Evolutionary conservation across 192 early-diverging fungal species (phyloP).

Genomic region (Fimicolochytrium jonesii): DNA sequence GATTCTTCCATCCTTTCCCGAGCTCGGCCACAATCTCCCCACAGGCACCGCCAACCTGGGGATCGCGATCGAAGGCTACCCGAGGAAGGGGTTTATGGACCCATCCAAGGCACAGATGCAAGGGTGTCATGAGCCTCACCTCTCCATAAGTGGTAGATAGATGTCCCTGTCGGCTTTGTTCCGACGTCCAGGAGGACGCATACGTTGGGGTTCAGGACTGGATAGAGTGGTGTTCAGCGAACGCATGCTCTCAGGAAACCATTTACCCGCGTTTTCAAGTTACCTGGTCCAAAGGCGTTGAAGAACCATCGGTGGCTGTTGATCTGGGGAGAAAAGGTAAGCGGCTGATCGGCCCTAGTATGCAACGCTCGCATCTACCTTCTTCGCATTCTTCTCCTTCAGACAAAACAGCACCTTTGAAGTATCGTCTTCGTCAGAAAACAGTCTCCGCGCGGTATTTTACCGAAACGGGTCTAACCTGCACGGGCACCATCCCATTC

Average conservation of each 20-base stretch:
- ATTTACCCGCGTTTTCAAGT: no score
- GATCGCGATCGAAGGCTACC: conserved; percentile 66
- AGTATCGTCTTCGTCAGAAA: no score
- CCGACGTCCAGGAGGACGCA: conserved; percentile 64
- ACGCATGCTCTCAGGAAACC: no score
- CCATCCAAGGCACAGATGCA: neutral
- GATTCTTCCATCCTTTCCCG: conserved; percentile 52
- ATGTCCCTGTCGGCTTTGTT: conserved; percentile 61
- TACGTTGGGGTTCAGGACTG: conserved; percentile 44
- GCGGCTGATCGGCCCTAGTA: no score
- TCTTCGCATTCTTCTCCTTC: conserved; percentile 90
- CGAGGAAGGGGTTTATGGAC: neutral
- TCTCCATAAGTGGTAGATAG: conserved; percentile 69
- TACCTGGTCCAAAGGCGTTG: conserved; percentile 49
- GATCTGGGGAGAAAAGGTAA: no score
- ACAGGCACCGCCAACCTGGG: conserved; percentile 71
- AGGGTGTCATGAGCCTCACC: conserved; percentile 26
- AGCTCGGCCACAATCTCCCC: conserved; percentile 68
- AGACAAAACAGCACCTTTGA: conserved; percentile 74
- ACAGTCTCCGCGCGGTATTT: neutral
- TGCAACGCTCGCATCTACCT: conserved; percentile 31
- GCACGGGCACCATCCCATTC: conserved; percentile 60
- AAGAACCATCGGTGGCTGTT: conserved; percentile 69
- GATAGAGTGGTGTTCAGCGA: no score
- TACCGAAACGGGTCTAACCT: no score